These are phyloP conservation scores for Pseudogymnoascus sp. DNA, from an alignment of 2,329 filamentous ascomycete species.

Conservation along the genomic window DNA sequence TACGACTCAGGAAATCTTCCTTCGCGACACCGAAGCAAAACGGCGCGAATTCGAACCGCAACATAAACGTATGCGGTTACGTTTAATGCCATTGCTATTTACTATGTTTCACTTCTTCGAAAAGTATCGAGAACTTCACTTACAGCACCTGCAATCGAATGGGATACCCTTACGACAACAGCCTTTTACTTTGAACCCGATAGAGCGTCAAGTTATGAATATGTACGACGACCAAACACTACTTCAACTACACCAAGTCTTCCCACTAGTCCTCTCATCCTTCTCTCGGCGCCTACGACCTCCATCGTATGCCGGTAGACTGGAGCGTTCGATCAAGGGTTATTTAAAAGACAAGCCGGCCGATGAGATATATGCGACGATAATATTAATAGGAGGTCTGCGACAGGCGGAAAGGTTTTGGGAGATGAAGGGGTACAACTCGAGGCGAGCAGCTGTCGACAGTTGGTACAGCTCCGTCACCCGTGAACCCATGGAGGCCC, in stretches of 20 bases:
- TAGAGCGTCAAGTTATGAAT: conserved; percentile 52
- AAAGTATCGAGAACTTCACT: conserved; percentile 50
- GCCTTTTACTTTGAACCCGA: conserved; percentile 53
- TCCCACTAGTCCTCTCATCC: conserved; percentile 55
- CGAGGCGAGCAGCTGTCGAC: conserved; percentile 49
- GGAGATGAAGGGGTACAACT: conserved; percentile 59
- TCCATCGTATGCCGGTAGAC: conserved; percentile 54
- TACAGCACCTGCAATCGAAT: conserved; percentile 46
- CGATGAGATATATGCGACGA: conserved; percentile 53
- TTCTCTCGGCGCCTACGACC: conserved; percentile 55
- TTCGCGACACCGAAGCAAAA: conserved; percentile 47
- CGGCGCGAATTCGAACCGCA: conserved; percentile 51
- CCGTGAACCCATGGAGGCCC: conserved; percentile 33
- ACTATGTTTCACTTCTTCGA: conserved; percentile 62
- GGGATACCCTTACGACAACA: conserved; percentile 38
- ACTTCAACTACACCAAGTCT: conserved; percentile 54
- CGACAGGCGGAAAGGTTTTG: conserved; percentile 55
- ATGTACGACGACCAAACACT: conserved; percentile 58
- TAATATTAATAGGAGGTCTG: conserved; percentile 51
- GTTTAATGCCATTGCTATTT: conserved; percentile 55
- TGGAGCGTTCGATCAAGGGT: conserved; percentile 54
- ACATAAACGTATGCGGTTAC: conserved; percentile 54
- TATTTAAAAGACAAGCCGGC: conserved; percentile 54
- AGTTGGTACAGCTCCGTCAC: conserved; percentile 47
- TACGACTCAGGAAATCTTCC: conserved; percentile 57